Conservation (phyloP, 2,329 filamentous ascomycete species). For the Neofusicoccum laricinum region DNA sequence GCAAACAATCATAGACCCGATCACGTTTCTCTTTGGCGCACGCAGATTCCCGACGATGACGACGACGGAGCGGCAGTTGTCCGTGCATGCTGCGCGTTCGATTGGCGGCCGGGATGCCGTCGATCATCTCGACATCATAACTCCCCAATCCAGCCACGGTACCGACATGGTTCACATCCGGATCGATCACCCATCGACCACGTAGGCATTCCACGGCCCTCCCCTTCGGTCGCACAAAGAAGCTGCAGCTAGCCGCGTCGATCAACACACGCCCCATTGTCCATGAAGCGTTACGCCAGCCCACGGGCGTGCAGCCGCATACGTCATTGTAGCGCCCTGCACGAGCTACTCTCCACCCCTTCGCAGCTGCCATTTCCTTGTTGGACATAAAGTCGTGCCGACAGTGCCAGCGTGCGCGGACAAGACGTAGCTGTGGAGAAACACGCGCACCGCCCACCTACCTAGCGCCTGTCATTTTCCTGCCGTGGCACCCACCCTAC, state of each 20-base stretch:
- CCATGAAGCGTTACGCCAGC: too few species aligned
- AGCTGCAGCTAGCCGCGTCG: neutral
- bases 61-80: neutral
- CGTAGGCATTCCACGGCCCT: neutral
- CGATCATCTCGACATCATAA: conserved; percentile 9
- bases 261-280: too few species aligned
- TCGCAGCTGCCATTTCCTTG: neutral
- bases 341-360: neutral
- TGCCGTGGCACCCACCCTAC: neutral
- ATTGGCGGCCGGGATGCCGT: neutral
- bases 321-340: neutral
- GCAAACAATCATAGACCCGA: neutral
- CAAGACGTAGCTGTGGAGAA: too few species aligned
- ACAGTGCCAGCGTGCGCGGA: too few species aligned
- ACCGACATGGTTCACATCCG: neutral
- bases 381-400: neutral
- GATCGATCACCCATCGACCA: neutral
- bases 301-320: neutral
- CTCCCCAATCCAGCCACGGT: neutral
- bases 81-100: neutral
- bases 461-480: too few species aligned
- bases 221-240: neutral
- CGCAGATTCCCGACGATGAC: neutral
- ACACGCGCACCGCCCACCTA: too few species aligned
- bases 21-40: neutral